Percentiles rank a stretch among this genome's conserved stretches.
These are phyloP conservation scores for Rosa multiflora DNA, from an alignment of 306 rosid genomes.

Conservation along the genomic window DNA sequence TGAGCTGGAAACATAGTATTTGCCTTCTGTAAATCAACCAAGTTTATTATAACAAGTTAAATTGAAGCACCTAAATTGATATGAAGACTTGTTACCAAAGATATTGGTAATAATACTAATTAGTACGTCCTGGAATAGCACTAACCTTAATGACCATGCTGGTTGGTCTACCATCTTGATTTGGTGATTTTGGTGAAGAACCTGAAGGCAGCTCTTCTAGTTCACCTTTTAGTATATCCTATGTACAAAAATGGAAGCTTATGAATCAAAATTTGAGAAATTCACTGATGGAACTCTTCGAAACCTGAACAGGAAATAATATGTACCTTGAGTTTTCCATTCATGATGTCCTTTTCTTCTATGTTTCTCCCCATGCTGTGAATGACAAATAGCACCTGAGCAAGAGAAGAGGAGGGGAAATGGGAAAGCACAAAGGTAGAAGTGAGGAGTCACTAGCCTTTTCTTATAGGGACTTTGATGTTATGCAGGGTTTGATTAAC, in stretches of 20 bases:
- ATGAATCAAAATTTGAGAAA: background rate
- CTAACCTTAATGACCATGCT: conserved; percentile 37
- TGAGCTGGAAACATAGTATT: conserved; percentile 61
- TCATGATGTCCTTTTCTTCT: conserved; percentile 22
- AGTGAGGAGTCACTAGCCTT: background rate
- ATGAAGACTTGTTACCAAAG: background rate
- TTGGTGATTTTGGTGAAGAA: conserved; percentile 29
- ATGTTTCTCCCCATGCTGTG: conserved; percentile 19
- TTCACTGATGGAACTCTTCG: background rate
- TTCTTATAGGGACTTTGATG: background rate
- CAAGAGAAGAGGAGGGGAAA: background rate
- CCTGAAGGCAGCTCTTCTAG: conserved; percentile 18
- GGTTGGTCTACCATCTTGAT: conserved; percentile 35
- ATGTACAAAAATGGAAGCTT: background rate
- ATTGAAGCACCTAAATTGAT: background rate
- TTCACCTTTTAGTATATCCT: conserved; percentile 22
- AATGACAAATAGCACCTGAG: background rate
- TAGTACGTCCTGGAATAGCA: background rate
- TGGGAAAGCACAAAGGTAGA: background rate
- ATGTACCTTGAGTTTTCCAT: conserved; percentile 27
- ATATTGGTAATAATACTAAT: background rate
- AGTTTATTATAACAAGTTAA: background rate
- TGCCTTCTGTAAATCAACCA: conserved; percentile 43
- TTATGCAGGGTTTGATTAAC: conserved; percentile 2
- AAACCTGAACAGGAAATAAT: background rate